Base-by-base conservation (phyloP, 2,329 filamentous ascomycete species). In the Madurella mycetomatis region DNA sequence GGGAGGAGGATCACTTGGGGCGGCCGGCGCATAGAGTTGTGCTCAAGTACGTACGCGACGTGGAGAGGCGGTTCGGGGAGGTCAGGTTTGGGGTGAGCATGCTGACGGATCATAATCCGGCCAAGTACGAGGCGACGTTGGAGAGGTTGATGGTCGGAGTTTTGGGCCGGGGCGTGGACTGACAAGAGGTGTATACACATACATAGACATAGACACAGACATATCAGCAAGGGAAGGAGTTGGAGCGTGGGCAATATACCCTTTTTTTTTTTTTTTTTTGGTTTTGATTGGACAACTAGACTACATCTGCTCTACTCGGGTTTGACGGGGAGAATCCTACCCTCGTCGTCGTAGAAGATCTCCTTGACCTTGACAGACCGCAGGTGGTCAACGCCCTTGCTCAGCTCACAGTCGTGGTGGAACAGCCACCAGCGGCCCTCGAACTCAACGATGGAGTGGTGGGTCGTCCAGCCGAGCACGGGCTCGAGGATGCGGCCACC, bases 381-480 rank as follows among this genome's bases (percentile, higher is more conserved):
- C 70, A 92, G 66, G 67, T 92, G 87, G 64, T 86, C 82, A 49
- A 87, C 81, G 0, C 86, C 86, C 15, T 77, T 76, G 51, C 84
- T 87, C 53, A 90, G 67, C 66, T 83, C 81, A 56, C 83, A 83
- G 71, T 91, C 88, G 66, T 91, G 88, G 67, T 90, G 84, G 68
- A 91, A 91, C 53, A 92, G 67, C 70, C 82, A 91, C 82, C 87
- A 90, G 60, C 78, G 80, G 4, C 80, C 85, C 69, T 82, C 68
- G 65, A 87, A 89, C 74, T 90, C 86, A 9, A 86, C 85, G 61
- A 92, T 86, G 2, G 84, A 88, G 68, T 91, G 88, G 71, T 91
- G 88, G 51, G 88, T 92, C 42, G 88, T 91, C 88, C 88, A 92
- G 1, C 88, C 87, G 25, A 87, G 69, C 5, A 92, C 88, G 0